A percentile compares a stretch with the other conserved stretches of the same genome.
Conservation (phyloP, 2,329 filamentous ascomycete species). For the Berkeleyomyces rouxiae region DNA sequence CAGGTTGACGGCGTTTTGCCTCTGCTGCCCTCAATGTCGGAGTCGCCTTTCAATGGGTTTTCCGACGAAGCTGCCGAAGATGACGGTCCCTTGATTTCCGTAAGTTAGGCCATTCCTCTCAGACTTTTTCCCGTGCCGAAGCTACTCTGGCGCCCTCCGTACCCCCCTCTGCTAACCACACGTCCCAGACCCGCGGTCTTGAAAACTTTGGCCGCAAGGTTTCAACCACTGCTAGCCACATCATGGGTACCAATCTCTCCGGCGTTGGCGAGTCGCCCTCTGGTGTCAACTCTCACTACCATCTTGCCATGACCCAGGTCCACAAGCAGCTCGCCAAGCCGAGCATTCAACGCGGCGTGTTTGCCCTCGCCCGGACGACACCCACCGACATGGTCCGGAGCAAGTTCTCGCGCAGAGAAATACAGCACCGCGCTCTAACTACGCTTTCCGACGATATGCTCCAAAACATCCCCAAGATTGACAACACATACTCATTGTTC, state of each 20-base stretch:
- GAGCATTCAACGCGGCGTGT: slow-evolving; percentile 71
- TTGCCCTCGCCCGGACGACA: slow-evolving; percentile 76
- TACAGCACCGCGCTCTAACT: slow-evolving; percentile 80
- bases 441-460: slow-evolving; percentile 84
- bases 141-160: no score
- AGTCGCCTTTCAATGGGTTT: slow-evolving; percentile 14
- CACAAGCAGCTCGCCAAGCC: slow-evolving; percentile 79
- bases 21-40: slow-evolving; percentile 12
- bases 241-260: slow-evolving; percentile 49
- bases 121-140: not conserved
- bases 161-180: not conserved
- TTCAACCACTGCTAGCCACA: slow-evolving; percentile 76
- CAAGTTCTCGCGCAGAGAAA: slow-evolving; percentile 77
- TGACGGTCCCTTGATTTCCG: slow-evolving; percentile 15
- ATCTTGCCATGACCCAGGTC: slow-evolving; percentile 73
- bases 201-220: slow-evolving; percentile 92
- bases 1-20: not conserved
- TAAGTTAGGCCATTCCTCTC: slow-evolving; percentile 4
- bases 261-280: slow-evolving; percentile 32
- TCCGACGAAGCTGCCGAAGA: slow-evolving; percentile 13
- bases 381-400: slow-evolving; percentile 90
- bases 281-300: slow-evolving; percentile 41
- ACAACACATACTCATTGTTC: slow-evolving; percentile 78
- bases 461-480: slow-evolving; percentile 62
- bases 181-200: slow-evolving; percentile 58